Base-by-base conservation (phyloP, 441 rosid species). In the Theobroma grandiflorum region DNA sequence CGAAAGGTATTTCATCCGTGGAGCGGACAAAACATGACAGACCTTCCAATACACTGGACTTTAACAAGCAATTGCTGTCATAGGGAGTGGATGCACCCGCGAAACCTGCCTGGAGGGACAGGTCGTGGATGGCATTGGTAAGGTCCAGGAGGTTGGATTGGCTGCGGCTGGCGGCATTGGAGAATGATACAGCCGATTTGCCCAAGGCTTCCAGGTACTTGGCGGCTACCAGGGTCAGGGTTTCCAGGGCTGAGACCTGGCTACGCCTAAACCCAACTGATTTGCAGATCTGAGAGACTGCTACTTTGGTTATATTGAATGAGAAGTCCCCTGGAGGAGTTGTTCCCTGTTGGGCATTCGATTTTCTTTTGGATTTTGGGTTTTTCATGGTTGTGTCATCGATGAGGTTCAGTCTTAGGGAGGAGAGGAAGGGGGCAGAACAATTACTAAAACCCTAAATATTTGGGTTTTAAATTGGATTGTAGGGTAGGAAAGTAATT, bases 221-320 rank as follows among this genome's bases (percentile, higher is more conserved):
- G 74, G 58, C 43, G 37, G 76, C 81, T 10, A 59, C 81, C 20
- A 78, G 20, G 2, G 81, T 78, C 3, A 78, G 68, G 70, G 81
- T 4, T 35, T 70, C 66, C 15, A 70, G 61, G 2, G 75, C 80
- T 1, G 67, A 16, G 31, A 52, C 15, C 31, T 42, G 74, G 43
- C 43, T 45, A 4, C 70, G 81, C 55, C 47, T 43, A 16, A 69
- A 78, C 22, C 81, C 81, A 9, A 59, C 61, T 22, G 81, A 78
- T 61, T 49, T 70, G 76, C 81, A 78, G 37, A 78, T 70, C 47
- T 78, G 81, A 45, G 81, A 53, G 38, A 70, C 76, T 1, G 76
- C 81, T 38, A 71, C 37, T n/a, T 37, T 70, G 42, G 70, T 59
- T 16, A 78, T 59, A 15, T 52, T 10, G 62, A 78, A 78, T 6